Base-by-base conservation (phyloP, 164 flowering plant genomes). In the Nymphaea thermarum region DNA sequence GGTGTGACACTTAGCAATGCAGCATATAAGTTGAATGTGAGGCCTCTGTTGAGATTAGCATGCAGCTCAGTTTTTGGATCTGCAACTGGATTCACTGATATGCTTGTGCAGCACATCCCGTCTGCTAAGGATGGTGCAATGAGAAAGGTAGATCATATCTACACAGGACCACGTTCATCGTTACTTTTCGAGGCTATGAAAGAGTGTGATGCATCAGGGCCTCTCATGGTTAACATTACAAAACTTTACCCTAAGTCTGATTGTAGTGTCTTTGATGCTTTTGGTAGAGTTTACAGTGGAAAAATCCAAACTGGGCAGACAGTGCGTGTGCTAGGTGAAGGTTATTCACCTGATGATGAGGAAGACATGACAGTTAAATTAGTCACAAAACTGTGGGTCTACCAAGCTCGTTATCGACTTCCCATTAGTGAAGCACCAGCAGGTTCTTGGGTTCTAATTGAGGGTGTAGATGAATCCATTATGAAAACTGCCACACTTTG, bases 401-500 rank as follows among this genome's bases (percentile, higher is more conserved):
- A 90, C 76, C 99, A 95, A 83, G 91, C 97, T 73, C 94, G 98
- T 66, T 91, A 93, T 65, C 86, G 97, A 66, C 78, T 92, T 71
- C 97, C 99, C 59, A 78, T 95, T 68, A 85, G 87, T 76, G 85
- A 84, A 80, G 99, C 99, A 59, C 97, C 94, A 76, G 96, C 99
- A 65, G 99, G 98, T 75, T 86, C 97, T 65, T 95, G 98, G 99
- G 97, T 95, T 75, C 89, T 95, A 12, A 89, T 95, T 80, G 99
- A 95, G 82, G 98, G 99, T 68, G 99, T 95, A 4, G 99, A 90
- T 86, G 97, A 96, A 65, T 95, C 98, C 6, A 92, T 95, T 18
- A 95, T 87, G 96, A 95, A 95, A 74, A 90, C 98, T 73, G 99
- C 99, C 10, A 92, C 97, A 43, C 87, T 95, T 14, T 95, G 98